Base-by-base conservation (phyloP, 768 basidiomycete species). In the Suillus alpinus region DNA sequence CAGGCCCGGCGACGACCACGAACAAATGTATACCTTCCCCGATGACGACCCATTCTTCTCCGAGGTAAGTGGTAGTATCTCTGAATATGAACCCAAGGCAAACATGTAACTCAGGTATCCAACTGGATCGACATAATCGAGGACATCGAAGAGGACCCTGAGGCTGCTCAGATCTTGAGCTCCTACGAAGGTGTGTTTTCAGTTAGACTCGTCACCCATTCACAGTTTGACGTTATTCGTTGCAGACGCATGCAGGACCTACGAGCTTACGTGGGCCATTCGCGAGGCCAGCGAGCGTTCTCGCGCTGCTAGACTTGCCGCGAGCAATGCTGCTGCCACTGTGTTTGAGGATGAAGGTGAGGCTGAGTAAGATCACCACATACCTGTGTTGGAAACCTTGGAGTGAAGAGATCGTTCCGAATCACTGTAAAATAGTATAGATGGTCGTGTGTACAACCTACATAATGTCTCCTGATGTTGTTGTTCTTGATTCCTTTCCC, bases 41-140 rank as follows among this genome's bases (percentile, higher is more conserved):
- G 86, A 91, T 56, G 93, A 95, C 68, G 93, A 95, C 69, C 92
- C 93, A 5, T 95, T 94, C 84, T 95, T 95, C 83, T 94, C 94
- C 26, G 95, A 96, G 75, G 82, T 85, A 59, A 20, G 71, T 60
- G 53, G 29, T 40, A 18, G 32, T 44, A 36, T 43, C 23, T n/a
- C 14, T 34, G 10, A 29, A 39, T 10, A 26, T 12, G 13, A 16
- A 16, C 6, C 6, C 23, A 6, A 18, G 9, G 26, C 9, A 50
- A 56, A 46, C 49, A 40, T 32, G 6, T 37, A 41, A 57, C 3
- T 8, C 60, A 80, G 78, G 79, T 88, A 46, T 94, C 92, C 43
- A 91, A 92, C 75, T 84, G 94, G 72, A 91, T 96, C 64, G 94
- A 95, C 73, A 80, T 88, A 63, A 86, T 95, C 60, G 94, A 95